Conservation (phyloP, 371 early-diverging fungal species). For the Lichtheimia ramosa region DNA sequence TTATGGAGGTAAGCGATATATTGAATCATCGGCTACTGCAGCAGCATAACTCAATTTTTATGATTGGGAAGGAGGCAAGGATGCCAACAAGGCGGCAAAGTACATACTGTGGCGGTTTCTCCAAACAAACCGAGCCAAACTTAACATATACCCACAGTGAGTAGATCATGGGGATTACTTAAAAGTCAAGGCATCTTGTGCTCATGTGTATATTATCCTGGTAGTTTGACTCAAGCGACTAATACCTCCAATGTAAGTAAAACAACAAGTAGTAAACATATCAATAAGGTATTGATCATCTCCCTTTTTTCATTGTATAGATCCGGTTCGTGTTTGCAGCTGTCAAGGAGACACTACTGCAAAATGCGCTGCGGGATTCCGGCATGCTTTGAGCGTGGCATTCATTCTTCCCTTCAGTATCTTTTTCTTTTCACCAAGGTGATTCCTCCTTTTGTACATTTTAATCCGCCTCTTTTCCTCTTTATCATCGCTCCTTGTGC, state of each 20-base stretch:
- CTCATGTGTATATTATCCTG: neutral
- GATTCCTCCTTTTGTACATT: neutral
- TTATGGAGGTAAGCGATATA: slow-evolving; percentile 51
- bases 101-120: slow-evolving; percentile 74
- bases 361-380: slow-evolving; percentile 65
- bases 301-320: slow-evolving; percentile 6
- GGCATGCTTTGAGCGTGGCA: slow-evolving; percentile 52
- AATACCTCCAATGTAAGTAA: slow-evolving; percentile 67
- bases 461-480: slow-evolving; percentile 1
- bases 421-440: neutral
- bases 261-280: neutral
- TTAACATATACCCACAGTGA: slow-evolving; percentile 77
- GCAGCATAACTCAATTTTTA: too few species aligned
- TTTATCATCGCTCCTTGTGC: neutral
- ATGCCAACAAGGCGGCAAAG: slow-evolving; percentile 71
- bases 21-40: too few species aligned
- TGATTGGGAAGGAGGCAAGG: slow-evolving; percentile 53
- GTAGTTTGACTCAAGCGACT: slow-evolving; percentile 71
- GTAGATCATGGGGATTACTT: slow-evolving; percentile 6
- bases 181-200: neutral
- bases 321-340: slow-evolving; percentile 74
- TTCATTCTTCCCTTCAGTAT: too few species aligned
- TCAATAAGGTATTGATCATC: neutral
- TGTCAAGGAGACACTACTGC: slow-evolving; percentile 72
- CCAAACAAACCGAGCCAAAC: slow-evolving; percentile 65